phyloP scores from a whole-genome alignment of 164 flowering plant species.

The Berberis vulgaris region DNA sequence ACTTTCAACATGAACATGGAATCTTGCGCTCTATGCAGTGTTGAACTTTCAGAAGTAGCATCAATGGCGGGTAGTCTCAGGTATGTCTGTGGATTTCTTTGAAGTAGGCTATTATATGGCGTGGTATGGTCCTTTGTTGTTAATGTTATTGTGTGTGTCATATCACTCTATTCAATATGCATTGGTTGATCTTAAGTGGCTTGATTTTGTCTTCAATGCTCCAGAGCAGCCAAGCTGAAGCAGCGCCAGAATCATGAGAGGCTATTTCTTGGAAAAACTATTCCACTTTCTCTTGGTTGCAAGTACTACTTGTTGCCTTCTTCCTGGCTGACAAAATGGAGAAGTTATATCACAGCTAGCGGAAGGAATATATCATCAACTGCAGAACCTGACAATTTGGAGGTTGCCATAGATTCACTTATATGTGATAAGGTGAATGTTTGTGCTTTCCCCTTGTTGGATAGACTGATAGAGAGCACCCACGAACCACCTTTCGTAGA shows the following conservation, averaged over 20 bases:
- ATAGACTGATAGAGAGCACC: too few relatives aligned
- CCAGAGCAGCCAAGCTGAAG: constrained; percentile 66
- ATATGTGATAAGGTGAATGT: constrained; percentile 58
- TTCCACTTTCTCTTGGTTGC: constrained; percentile 45
- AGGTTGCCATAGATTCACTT: constrained; percentile 39
- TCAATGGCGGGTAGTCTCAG: constrained; percentile 60
- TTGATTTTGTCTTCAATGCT: constrained; percentile 25
- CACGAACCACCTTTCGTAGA: too few relatives aligned
- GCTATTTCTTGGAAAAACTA: constrained; percentile 51
- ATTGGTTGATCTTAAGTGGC: neutral
- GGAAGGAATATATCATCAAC: constrained; percentile 52
- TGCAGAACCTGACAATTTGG: constrained; percentile 60
- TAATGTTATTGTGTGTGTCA: neutral
- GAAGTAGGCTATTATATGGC: too few relatives aligned
- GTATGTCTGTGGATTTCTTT: constrained; percentile 19
- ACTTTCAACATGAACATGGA: constrained; percentile 52
- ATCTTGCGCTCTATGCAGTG: constrained; percentile 55
- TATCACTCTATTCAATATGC: neutral
- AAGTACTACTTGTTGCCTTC: constrained; percentile 80
- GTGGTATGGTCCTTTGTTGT: neutral
- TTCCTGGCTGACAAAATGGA: constrained; percentile 82
- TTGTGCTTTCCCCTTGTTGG: neutral
- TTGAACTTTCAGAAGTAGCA: constrained; percentile 66
- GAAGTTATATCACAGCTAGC: constrained; percentile 52
- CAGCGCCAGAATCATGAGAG: constrained; percentile 91